Conservation (phyloP, 2,329 filamentous ascomycete species). For the Colletotrichum nymphaeae region DNA sequence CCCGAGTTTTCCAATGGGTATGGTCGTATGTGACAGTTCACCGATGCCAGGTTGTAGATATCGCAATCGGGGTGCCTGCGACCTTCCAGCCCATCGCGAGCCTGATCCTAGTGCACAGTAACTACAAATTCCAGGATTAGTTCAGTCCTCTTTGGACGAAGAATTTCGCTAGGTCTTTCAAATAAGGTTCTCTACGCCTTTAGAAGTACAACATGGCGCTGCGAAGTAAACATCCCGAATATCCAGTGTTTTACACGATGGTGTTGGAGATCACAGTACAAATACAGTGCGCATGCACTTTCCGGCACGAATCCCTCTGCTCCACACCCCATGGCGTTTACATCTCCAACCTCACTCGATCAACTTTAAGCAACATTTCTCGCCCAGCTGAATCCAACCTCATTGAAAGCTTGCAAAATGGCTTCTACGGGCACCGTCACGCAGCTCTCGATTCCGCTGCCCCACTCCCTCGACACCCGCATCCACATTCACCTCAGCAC, state of each 20-base stretch:
- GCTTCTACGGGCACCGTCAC: constrained; percentile 37
- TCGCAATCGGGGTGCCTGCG: rapidly evolving
- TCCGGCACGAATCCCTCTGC: neutral
- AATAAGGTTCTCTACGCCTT: too few species aligned
- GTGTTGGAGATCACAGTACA: constrained; percentile 5
- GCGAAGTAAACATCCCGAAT: neutral
- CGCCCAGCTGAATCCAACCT: neutral
- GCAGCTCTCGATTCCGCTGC: constrained; percentile 70
- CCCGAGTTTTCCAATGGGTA: constrained; percentile 32
- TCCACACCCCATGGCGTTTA: constrained; percentile 14
- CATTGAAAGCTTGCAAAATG: constrained; percentile 3
- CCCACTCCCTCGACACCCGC: constrained; percentile 68
- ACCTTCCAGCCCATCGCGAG: neutral
- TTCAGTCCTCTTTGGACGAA: neutral
- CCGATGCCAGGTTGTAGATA: rapidly evolving
- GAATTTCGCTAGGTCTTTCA: too few species aligned
- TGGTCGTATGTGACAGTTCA: neutral
- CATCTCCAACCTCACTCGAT: constrained; percentile 12
- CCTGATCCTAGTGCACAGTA: neutral
- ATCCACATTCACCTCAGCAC: constrained; percentile 71
- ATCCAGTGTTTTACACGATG: neutral
- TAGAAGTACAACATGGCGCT: neutral
- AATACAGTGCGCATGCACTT: neutral
- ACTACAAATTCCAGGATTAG: neutral
- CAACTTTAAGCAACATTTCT: neutral